These are phyloP conservation scores for Phytopythium kandeliae DNA, from an alignment of 352 stramenopile species.

Conservation along the genomic window DNA sequence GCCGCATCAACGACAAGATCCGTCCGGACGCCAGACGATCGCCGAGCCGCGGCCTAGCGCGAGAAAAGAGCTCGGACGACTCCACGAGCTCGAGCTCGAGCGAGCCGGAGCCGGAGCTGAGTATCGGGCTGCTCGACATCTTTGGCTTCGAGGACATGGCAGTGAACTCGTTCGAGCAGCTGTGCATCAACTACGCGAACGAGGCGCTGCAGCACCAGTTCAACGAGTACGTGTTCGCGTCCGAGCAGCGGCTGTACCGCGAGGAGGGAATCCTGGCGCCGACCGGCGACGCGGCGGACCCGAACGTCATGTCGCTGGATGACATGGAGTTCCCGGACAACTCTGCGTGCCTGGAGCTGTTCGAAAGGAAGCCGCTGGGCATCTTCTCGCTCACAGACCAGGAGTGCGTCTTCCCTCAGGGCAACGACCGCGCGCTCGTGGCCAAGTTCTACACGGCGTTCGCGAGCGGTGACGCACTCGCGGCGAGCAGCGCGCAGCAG, in stretches of 20 bases:
- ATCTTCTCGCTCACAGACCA: slow-evolving; percentile 82
- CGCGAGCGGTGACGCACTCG: slow-evolving; percentile 7
- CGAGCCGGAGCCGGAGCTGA: slow-evolving; percentile 39
- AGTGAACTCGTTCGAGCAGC: slow-evolving; percentile 83
- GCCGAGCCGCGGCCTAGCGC: neutral
- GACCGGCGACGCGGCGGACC: slow-evolving; percentile 35
- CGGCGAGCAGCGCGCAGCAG: neutral
- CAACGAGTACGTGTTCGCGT: slow-evolving; percentile 91
- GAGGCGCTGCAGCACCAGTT: slow-evolving; percentile 87
- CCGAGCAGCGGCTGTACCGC: slow-evolving; percentile 76
- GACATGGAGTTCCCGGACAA: slow-evolving; percentile 63
- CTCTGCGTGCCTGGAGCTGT: slow-evolving; percentile 65
- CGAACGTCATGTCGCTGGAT: slow-evolving; percentile 2
- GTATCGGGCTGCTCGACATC: slow-evolving; percentile 81
- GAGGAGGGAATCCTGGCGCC: slow-evolving; percentile 71
- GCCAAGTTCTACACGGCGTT: slow-evolving; percentile 77
- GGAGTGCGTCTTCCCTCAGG: slow-evolving; percentile 77
- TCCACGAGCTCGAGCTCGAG: too few relatives aligned
- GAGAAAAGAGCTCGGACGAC: neutral
- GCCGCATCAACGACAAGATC: slow-evolving; percentile 88
- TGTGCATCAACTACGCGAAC: slow-evolving; percentile 91
- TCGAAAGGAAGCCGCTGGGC: slow-evolving; percentile 69
- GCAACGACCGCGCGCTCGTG: slow-evolving; percentile 64
- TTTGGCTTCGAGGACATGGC: slow-evolving; percentile 89
- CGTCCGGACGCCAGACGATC: slow-evolving; percentile 11